Percentiles rank a stretch among this genome's conserved stretches.
Evolutionary conservation across 2,329 filamentous ascomycete species (phyloP).

Genomic region (Diplodia corticola): DNA sequence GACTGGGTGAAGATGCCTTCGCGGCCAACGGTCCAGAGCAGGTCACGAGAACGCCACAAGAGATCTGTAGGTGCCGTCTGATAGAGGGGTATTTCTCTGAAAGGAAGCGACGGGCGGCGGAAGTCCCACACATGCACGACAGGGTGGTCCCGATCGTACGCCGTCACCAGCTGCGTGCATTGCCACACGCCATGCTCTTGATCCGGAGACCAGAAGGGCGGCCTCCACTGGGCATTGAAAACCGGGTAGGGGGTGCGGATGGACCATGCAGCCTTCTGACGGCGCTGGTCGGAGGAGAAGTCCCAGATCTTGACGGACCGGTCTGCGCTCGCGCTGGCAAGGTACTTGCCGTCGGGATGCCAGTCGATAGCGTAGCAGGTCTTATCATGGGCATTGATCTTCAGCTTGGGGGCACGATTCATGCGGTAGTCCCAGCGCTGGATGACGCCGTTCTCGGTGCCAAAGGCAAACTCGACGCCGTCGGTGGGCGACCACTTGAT

Average conservation of each 20-base stretch:
- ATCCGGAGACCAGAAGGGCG: slow-evolving; percentile 57
- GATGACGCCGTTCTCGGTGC: slow-evolving; percentile 63
- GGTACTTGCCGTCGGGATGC: slow-evolving; percentile 66
- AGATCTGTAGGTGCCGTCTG: slow-evolving; percentile 58
- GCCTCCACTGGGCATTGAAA: slow-evolving; percentile 63
- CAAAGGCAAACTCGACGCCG: slow-evolving; percentile 62
- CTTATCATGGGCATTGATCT: slow-evolving; percentile 62
- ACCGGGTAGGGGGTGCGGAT: slow-evolving; percentile 63
- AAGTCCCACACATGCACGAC: slow-evolving; percentile 66
- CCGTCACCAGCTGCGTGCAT: slow-evolving; percentile 62
- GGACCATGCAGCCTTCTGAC: slow-evolving; percentile 60
- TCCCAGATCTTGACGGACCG: slow-evolving; percentile 66
- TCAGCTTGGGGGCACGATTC: slow-evolving; percentile 57
- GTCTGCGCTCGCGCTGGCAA: slow-evolving; percentile 63
- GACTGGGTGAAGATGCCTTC: slow-evolving; percentile 64
- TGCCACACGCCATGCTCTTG: slow-evolving; percentile 56
- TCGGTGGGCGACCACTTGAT: slow-evolving; percentile 66
- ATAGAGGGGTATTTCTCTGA: slow-evolving; percentile 60
- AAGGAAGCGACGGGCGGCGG: slow-evolving; percentile 61
- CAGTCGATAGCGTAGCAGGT: slow-evolving; percentile 64
- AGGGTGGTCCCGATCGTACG: slow-evolving; percentile 62
- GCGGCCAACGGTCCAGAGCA: slow-evolving; percentile 64
- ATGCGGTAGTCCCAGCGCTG: slow-evolving; percentile 66
- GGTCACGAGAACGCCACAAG: slow-evolving; percentile 64
- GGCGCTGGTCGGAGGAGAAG: slow-evolving; percentile 56